A percentile compares a stretch with the other conserved stretches of the same genome.
Conservation (phyloP, 805 yeast species). For the Yarrowia osloensis region DNA sequence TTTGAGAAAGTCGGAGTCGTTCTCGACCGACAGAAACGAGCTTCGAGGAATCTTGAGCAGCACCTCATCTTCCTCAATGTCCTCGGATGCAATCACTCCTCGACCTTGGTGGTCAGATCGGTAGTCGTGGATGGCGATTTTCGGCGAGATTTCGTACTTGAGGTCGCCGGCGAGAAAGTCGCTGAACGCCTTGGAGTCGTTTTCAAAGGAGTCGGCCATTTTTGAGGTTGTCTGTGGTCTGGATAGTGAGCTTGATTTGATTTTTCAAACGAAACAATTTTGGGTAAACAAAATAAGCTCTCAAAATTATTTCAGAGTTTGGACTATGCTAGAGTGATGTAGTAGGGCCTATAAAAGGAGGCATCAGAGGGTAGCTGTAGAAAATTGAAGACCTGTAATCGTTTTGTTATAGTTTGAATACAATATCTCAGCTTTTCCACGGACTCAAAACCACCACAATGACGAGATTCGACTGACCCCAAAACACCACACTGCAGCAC, state of each 20-base stretch:
- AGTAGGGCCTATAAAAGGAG: neutral
- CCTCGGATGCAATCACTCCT: constrained; percentile 65
- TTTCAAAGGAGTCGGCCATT: constrained; percentile 35
- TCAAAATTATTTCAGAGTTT: constrained; percentile 2
- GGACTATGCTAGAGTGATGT: neutral
- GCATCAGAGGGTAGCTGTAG: no score
- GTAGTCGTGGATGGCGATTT: constrained; percentile 62
- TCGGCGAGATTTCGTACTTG: constrained; percentile 50
- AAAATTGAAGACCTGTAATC: no score
- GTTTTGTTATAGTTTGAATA: no score
- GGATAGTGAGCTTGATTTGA: neutral
- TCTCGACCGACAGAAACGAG: constrained; percentile 59
- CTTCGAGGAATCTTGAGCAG: constrained; percentile 70
- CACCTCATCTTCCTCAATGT: constrained; percentile 61
- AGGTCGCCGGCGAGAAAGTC: constrained; percentile 43
- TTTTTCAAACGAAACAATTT: neutral
- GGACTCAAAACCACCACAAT: no score
- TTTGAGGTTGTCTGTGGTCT: neutral
- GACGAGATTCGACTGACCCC: neutral
- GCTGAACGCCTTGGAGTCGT: constrained; percentile 47
- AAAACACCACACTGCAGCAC: neutral
- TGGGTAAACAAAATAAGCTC: constrained; percentile 2
- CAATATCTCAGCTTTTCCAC: no score
- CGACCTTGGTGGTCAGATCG: constrained; percentile 68
- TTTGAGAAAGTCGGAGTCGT: constrained; percentile 46